A percentile compares a stretch with the other conserved stretches of the same genome.
phyloP scores from a whole-genome alignment of 2,329 filamentous ascomycete genomes.

The Fusarium compactum region DNA sequence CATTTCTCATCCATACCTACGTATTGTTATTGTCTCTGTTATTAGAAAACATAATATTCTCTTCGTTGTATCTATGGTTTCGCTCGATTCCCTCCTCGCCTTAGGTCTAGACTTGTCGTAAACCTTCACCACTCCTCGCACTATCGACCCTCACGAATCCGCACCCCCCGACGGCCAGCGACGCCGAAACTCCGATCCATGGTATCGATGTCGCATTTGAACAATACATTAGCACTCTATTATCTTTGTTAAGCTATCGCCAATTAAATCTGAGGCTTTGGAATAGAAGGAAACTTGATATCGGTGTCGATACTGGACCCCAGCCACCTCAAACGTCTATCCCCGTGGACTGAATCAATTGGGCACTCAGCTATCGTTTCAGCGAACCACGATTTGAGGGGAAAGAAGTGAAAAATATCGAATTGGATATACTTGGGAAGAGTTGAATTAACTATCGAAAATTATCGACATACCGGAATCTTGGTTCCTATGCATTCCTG shows the following conservation, averaged over 20 bases:
- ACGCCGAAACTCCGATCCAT: constrained; percentile 29
- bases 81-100: constrained; percentile 2
- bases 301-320: neutral
- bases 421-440: neutral
- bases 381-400: neutral
- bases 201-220: constrained; percentile 30
- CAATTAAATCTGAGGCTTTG: constrained; percentile 5
- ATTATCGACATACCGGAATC: constrained; percentile 1
- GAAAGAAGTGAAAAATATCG: constrained; percentile 9
- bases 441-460: constrained; percentile 1
- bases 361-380: neutral
- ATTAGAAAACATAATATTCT: constrained; percentile 17
- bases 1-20: constrained; percentile 23
- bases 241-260: constrained; percentile 18
- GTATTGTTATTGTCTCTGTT: constrained; percentile 20
- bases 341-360: constrained; percentile 5
- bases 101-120: constrained; percentile 4
- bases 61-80: constrained; percentile 11
- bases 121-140: constrained; percentile 19
- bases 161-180: constrained; percentile 27
- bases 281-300: constrained; percentile 2
- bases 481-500: constrained; percentile 26
- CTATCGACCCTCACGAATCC: constrained; percentile 14
- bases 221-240: constrained; percentile 7
- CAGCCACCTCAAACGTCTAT: neutral